Conservation (phyloP, 345 rosid species). For the Acer yangbiense region DNA sequence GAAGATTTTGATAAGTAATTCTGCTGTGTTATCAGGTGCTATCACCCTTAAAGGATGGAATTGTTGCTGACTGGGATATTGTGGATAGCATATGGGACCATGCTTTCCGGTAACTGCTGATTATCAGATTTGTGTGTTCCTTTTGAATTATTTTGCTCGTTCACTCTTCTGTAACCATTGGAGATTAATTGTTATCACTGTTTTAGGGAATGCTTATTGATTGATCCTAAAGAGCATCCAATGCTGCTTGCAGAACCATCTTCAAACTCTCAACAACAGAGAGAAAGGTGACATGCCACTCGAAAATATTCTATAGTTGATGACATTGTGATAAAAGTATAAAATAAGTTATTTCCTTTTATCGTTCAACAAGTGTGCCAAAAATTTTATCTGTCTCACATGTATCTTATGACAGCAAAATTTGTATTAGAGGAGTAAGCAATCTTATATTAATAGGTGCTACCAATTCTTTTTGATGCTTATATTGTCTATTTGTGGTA, state of each 20-base stretch:
- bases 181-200: neutral
- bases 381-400: neutral
- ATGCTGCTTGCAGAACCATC: constrained; percentile 98
- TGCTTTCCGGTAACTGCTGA: constrained; percentile 65
- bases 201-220: constrained; percentile 71
- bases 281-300: constrained; percentile 28
- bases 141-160: neutral
- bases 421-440: neutral
- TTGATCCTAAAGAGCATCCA: constrained; percentile 95
- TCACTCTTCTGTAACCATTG: constrained; percentile 3
- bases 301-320: neutral
- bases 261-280: constrained; percentile 80
- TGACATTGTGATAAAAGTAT: neutral
- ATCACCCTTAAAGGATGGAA: constrained; percentile 88
- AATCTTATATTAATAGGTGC: neutral
- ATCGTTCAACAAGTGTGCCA: neutral
- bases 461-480: constrained; percentile 31
- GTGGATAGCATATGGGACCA: constrained; percentile 98
- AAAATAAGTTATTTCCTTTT: neutral
- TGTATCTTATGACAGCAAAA: neutral
- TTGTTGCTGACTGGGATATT: constrained; percentile 93
- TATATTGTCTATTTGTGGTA: neutral
- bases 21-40: constrained; percentile 51
- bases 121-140: constrained; percentile 11
- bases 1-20: constrained; percentile 15